Conservation (phyloP, 2,329 filamentous ascomycete genomes). For the Sporothrix pallida region DNA sequence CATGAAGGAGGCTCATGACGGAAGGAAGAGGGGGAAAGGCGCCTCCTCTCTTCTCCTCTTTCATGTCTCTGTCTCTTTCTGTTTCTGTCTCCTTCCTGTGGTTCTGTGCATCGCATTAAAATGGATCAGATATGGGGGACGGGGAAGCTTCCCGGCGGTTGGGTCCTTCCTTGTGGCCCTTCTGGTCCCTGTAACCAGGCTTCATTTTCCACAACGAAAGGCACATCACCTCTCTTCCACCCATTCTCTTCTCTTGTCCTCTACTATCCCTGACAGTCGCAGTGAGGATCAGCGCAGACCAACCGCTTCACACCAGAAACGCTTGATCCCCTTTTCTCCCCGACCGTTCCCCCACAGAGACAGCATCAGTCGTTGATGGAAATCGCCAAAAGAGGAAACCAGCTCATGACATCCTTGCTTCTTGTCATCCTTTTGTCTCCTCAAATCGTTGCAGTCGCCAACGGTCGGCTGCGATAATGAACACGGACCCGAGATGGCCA, state of each 20-base stretch:
- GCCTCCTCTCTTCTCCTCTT: neutral
- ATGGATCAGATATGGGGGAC: neutral
- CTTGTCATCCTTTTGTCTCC: neutral
- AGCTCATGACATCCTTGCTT: slow-evolving; percentile 16
- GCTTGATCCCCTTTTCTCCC: neutral
- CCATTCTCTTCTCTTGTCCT: too few relatives aligned
- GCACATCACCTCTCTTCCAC: neutral
- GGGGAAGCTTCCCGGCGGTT: slow-evolving; percentile 13
- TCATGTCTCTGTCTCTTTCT: neutral
- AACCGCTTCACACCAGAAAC: neutral
- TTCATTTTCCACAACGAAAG: neutral
- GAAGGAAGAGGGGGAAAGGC: neutral
- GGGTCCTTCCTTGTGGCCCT: neutral
- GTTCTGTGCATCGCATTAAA: neutral
- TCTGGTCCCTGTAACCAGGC: neutral
- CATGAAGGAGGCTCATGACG: neutral
- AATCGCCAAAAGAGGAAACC: neutral
- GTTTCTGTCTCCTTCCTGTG: neutral
- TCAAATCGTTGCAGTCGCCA: neutral
- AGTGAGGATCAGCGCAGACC: neutral
- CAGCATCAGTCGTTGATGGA: neutral
- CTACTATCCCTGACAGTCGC: neutral
- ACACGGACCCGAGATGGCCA: neutral
- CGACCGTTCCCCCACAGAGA: neutral
- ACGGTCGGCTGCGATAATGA: neutral